Percentiles rank a stretch among this genome's conserved stretches.
These are phyloP conservation scores for Cercis canadensis DNA, from an alignment of 306 rosid species.

Conservation along the genomic window DNA sequence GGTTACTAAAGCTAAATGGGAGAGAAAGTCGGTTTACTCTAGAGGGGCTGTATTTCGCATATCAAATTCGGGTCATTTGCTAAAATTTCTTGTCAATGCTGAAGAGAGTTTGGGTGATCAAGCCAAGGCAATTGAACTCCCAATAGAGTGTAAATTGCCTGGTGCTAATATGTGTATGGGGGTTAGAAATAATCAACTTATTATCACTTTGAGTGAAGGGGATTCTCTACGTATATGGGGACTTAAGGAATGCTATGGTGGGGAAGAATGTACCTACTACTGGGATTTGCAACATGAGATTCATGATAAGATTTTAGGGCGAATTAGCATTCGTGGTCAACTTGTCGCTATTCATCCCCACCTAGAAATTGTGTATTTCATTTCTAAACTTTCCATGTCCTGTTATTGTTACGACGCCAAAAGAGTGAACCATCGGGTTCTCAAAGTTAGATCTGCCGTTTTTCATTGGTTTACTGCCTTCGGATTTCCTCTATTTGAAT, in stretches of 20 bases:
- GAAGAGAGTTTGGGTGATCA: not conserved
- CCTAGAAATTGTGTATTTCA: not conserved
- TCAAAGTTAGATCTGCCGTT: not conserved
- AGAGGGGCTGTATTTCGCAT: not conserved
- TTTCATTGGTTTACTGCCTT: not conserved
- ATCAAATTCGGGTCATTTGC: not conserved
- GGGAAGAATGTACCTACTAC: not conserved
- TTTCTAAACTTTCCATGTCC: not conserved
- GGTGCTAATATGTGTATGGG: no score
- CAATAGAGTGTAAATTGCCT: not conserved
- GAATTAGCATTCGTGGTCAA: not conserved
- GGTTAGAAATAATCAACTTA: not conserved
- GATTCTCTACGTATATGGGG: not conserved
- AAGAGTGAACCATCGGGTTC: no score
- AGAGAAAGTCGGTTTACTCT: not conserved
- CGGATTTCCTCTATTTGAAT: not conserved
- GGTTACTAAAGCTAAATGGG: not conserved
- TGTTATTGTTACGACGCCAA: not conserved
- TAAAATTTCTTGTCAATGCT: not conserved
- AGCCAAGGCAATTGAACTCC: not conserved
- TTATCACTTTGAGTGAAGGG: not conserved
- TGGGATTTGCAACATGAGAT: not conserved
- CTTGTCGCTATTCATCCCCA: not conserved
- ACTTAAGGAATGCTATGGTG: not conserved
- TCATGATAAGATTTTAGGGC: not conserved